Base-by-base conservation (phyloP, 2,329 filamentous ascomycete species). In the Calcarisporium arbuscula region DNA sequence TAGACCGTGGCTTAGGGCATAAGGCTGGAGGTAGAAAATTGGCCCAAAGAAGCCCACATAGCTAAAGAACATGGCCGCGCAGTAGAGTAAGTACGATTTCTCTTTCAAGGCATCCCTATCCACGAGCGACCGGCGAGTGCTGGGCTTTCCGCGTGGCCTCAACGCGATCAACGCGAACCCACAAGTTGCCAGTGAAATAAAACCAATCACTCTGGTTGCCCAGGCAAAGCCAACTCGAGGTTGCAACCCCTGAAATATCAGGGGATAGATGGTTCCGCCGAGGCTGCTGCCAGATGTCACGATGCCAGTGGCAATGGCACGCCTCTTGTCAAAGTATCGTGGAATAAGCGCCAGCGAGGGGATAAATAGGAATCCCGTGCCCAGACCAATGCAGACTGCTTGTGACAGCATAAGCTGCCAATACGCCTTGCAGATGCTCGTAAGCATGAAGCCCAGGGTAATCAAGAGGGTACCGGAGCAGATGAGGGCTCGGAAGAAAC, bases 21-120 rank as follows among this genome's bases (percentile, higher is more conserved):
- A 71, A 1, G 50, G 52, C 32, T 64, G 58, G 20, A 68, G 52
- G 39, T 66, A 70, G 49, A 64, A 70, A 35, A 64, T 58, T 2
- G 61, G 63, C 10, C 57, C 52, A 49, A 52, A 60, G 46, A 58
- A 53, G 30, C 40, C 47, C 27, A 61, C 27, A 43, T 56, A 52
- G 42, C 46, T 53, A 37, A 60, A 47, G 45, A 51, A 54, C 28
- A 56, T 49, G 16, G 44, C 51, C 1, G 52, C 29, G 34, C 49
- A 52, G 39, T 51, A 56, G n/a, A 58, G 33, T 7, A 56, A 38
- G 31, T 51, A 62, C 0, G 56, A 42, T 0, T 28, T 36, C 26
- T 56, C 50, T 14, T 42, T 34, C 16, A 34, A 38, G 11, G 35
- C 35, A 3, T 23, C 28, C 18, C 17, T 16, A 25, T 37, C 35